These are phyloP conservation scores for Xerocomus spinulosus DNA, from an alignment of 768 basidiomycete species.

Conservation along the genomic window DNA sequence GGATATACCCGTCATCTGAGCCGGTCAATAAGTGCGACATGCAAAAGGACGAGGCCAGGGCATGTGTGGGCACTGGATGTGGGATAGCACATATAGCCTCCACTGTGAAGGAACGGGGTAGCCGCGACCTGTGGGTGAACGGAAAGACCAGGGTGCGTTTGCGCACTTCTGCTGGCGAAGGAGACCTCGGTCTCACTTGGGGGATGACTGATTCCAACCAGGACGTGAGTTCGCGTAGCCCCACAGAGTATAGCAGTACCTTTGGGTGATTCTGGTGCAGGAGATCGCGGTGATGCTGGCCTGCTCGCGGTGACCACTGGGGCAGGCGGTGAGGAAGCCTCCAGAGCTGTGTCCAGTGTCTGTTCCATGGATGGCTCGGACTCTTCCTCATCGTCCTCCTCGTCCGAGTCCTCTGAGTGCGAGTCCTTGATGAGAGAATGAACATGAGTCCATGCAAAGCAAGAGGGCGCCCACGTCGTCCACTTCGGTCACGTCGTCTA, in stretches of 20 bases:
- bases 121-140: conserved; percentile 22
- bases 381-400: conserved; percentile 49
- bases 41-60: conserved; percentile 81
- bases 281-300: conserved; percentile 23
- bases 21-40: conserved; percentile 88
- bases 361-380: conserved; percentile 37
- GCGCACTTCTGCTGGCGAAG: conserved; percentile 54
- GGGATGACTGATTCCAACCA: conserved; percentile 17
- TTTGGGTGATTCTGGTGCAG: conserved; percentile 32
- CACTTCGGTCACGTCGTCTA: conserved; percentile 64
- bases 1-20: conserved; percentile 89
- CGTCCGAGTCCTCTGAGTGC: conserved; percentile 56
- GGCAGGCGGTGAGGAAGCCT: conserved; percentile 27
- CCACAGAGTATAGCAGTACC: conserved; percentile 21
- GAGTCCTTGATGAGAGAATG: conserved; percentile 42
- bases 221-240: conserved; percentile 13
- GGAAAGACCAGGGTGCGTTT: conserved; percentile 40
- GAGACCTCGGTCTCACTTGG: conserved; percentile 36
- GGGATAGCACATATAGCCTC: conserved; percentile 92
- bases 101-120: conserved; percentile 70
- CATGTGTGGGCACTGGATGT: conserved; percentile 81
- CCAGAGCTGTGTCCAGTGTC: conserved; percentile 27
- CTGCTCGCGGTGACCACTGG: conserved; percentile 20
- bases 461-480: conserved; percentile 55
- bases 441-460: conserved; percentile 4